Percentiles rank a stretch among this genome's conserved stretches.
These are phyloP conservation scores for Bruguiera gymnorhiza DNA, from an alignment of 345 rosid species.

Conservation along the genomic window DNA sequence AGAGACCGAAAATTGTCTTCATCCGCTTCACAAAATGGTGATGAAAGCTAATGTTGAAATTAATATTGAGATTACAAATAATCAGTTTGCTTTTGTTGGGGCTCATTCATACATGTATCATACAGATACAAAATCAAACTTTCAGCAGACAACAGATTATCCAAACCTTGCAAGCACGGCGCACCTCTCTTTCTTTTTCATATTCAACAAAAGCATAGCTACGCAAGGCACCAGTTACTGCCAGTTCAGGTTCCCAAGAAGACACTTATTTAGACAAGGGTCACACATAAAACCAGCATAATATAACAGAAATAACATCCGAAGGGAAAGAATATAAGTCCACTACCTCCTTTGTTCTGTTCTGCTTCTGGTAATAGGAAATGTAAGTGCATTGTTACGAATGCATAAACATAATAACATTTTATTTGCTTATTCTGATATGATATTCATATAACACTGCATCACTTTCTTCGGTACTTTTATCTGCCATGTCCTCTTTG, in stretches of 20 bases:
- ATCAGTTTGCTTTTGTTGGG: too few relatives aligned
- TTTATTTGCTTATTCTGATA: not conserved
- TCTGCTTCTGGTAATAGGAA: slow-evolving; percentile 84
- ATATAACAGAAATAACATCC: not conserved
- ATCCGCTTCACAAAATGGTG: too few relatives aligned
- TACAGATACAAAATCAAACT: not conserved
- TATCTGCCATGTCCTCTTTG: slow-evolving; percentile 62
- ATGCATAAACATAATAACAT: not conserved
- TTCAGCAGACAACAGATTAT: not conserved
- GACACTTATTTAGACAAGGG: not conserved
- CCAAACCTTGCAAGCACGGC: slow-evolving; percentile 69
- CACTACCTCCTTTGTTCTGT: too few relatives aligned
- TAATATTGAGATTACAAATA: too few relatives aligned
- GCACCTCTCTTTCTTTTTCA: slow-evolving; percentile 83
- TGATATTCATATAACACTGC: not conserved
- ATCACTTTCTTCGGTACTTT: slow-evolving; percentile 9
- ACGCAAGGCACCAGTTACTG: slow-evolving; percentile 92
- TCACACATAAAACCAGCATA: not conserved
- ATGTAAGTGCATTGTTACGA: slow-evolving; percentile 50
- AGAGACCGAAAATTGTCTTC: too few relatives aligned
- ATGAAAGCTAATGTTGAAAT: too few relatives aligned
- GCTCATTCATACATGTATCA: too few relatives aligned
- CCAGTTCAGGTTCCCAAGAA: slow-evolving; percentile 1
- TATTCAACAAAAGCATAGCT: slow-evolving; percentile 89
- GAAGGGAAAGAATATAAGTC: not conserved